Evolutionary conservation across 2,329 filamentous ascomycete species (phyloP), one percentile per base, ranked within the genome.

Genomic region (Fusarium torreyae): DNA sequence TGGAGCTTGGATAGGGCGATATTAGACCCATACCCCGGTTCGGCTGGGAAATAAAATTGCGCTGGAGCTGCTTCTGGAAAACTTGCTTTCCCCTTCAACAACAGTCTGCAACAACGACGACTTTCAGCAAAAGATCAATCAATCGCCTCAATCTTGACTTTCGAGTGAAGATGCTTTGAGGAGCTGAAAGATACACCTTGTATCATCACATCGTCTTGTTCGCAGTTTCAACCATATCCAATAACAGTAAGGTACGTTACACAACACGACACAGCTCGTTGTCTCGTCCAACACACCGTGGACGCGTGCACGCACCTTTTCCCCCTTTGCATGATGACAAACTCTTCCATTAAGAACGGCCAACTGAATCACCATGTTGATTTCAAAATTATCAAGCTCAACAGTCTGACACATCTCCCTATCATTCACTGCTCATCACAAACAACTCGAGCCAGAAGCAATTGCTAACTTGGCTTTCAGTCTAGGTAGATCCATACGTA

Each of bases 291-390:
- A 60, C 70, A 49, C 53, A 28, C 28, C 34, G 44, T 38, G 24
- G 53, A 54, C 50, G 43, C 44, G 45, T 57, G 33, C 39, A 49
- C 33, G 33, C 39, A 49, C 33, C 57, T 55, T 57, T 43, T 55
- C 68, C 45, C 55, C 24, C 50, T 40, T 53, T 62, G 50, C 45
- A 81, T 88, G 87, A 89, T 89, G 87, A 89, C 80, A 81, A 64
- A 81, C 71, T 76, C 81, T 86, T 79, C 76, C 83, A 81, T 87
- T 88, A 88, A 88, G 87, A 89, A 89, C 87, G 86, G 87, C 87
- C 87, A 88, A 87, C 87, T 85, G 85, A 89, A 88, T 80, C 74
- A 75, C 77, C 72, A 84, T 89, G 87, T 88, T 85, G 87, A 88
- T 75, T 74, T 71, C 81, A 80, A 82, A 84, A 80, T 80, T 81